Conservation (phyloP, 371 early-diverging fungal genomes). For the Parasitella parasitica region DNA sequence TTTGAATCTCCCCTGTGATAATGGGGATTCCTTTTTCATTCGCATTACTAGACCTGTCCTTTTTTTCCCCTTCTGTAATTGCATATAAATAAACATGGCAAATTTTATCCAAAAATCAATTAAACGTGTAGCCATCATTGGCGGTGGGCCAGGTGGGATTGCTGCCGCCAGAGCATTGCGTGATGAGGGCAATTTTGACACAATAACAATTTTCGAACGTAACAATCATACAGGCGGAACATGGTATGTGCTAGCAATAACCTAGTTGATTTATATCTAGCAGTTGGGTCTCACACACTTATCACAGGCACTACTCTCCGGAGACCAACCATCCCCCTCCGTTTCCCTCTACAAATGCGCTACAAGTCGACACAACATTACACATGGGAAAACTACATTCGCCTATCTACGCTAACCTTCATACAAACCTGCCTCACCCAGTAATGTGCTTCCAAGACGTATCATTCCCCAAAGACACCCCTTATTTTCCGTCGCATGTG, state of each 20-base stretch:
- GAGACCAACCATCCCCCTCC: slow-evolving; percentile 25
- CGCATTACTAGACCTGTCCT: background rate
- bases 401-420: slow-evolving; percentile 57
- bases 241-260: slow-evolving; percentile 47
- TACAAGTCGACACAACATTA: slow-evolving; percentile 34
- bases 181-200: slow-evolving; percentile 37
- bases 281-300: background rate
- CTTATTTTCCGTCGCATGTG: slow-evolving; percentile 44
- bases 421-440: slow-evolving; percentile 59
- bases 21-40: background rate
- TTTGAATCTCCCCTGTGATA: background rate
- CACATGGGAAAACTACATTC: slow-evolving; percentile 16
- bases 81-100: background rate
- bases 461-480: slow-evolving; percentile 38
- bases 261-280: too few species aligned
- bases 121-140: slow-evolving; percentile 44
- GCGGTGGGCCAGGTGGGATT: slow-evolving; percentile 50
- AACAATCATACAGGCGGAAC: slow-evolving; percentile 42
- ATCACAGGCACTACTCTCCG: slow-evolving; percentile 41
- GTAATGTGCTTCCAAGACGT: slow-evolving; percentile 59
- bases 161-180: slow-evolving; percentile 36
- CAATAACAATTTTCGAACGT: slow-evolving; percentile 46
- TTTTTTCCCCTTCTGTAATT: background rate
- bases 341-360: slow-evolving; percentile 37
- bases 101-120: slow-evolving; percentile 18